Percentiles rank a stretch among this genome's conserved stretches.
These are phyloP conservation scores for Fusarium sp. DNA, from an alignment of 2,329 filamentous ascomycete genomes.

Conservation along the genomic window DNA sequence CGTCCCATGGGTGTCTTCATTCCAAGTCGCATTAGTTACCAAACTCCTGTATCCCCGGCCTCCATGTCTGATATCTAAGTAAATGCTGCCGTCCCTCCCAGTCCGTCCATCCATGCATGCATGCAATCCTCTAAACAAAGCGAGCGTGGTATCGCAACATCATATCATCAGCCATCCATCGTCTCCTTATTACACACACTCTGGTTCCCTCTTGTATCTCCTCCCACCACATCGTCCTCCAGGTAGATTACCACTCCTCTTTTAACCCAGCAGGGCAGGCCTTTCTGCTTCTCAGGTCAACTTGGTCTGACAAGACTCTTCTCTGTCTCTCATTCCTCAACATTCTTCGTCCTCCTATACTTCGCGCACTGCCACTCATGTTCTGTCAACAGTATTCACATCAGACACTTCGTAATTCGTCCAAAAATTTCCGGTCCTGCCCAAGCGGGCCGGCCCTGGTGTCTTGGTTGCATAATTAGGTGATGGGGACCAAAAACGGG, in stretches of 20 bases:
- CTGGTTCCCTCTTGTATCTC: constrained; percentile 8
- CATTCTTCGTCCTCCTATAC: neutral
- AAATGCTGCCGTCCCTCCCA: constrained; percentile 34
- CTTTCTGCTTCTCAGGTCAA: neutral
- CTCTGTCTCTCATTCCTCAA: neutral
- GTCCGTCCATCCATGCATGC: constrained; percentile 30
- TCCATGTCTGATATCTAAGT: constrained; percentile 29
- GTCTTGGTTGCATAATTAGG: constrained; percentile 45
- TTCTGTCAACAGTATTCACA: neutral
- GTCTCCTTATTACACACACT: constrained; percentile 28
- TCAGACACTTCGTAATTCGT: constrained; percentile 20
- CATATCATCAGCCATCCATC: constrained; percentile 38
- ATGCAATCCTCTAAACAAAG: constrained; percentile 41
- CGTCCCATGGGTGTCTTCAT: neutral
- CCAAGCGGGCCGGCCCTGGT: neutral
- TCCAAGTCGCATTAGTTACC: constrained; percentile 23
- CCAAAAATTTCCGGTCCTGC: neutral
- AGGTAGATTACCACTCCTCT: constrained; percentile 13
- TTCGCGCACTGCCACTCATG: neutral
- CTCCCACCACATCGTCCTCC: neutral
- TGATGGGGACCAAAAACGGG: constrained; percentile 82
- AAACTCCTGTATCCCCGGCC: constrained; percentile 39
- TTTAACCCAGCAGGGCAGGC: neutral
- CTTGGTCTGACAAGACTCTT: neutral
- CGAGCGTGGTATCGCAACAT: constrained; percentile 41